Percentiles rank a stretch among this genome's conserved stretches.
These are phyloP conservation scores for Hypoxylon sp. DNA, from an alignment of 2,329 filamentous ascomycete genomes.

Conservation along the genomic window DNA sequence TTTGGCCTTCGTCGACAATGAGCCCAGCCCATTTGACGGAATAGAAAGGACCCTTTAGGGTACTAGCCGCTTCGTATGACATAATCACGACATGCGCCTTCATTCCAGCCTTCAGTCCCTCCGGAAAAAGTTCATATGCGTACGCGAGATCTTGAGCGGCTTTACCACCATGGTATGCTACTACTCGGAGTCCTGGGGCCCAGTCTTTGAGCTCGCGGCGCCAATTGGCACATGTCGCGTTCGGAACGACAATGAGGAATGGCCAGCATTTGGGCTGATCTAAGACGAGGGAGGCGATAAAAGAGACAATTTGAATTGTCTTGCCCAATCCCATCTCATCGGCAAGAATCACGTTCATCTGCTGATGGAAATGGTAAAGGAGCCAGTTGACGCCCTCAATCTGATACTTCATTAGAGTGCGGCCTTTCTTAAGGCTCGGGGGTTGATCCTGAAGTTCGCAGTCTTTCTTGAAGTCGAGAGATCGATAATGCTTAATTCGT, in stretches of 20 bases:
- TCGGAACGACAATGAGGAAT: conserved; percentile 93
- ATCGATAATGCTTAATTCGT: conserved; percentile 78
- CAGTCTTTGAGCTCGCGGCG: conserved; percentile 95
- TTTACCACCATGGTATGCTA: conserved; percentile 90
- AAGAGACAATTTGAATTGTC: conserved; percentile 91
- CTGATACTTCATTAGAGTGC: conserved; percentile 93
- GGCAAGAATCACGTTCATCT: conserved; percentile 89
- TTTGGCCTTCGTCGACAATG: conserved; percentile 94
- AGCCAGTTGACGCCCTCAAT: conserved; percentile 96
- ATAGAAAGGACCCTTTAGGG: conserved; percentile 78
- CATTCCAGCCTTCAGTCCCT: conserved; percentile 75
- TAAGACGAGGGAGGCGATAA: conserved; percentile 81
- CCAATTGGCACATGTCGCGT: conserved; percentile 98
- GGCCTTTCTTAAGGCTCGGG: conserved; percentile 74
- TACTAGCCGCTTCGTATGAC: conserved; percentile 90
- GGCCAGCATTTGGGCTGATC: conserved; percentile 84
- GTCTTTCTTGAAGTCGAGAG: conserved; percentile 74
- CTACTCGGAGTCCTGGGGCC: conserved; percentile 87
- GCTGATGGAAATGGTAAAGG: conserved; percentile 86
- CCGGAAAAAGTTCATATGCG: conserved; percentile 87
- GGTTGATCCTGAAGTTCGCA: conserved; percentile 82
- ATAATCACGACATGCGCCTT: conserved; percentile 94
- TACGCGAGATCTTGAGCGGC: conserved; percentile 82
- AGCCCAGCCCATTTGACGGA: conserved; percentile 87
- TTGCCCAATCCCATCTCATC: conserved; percentile 99